These are phyloP conservation scores for Penicillium cataractarum DNA, from an alignment of 495 filamentous ascomycete species.

Conservation along the genomic window DNA sequence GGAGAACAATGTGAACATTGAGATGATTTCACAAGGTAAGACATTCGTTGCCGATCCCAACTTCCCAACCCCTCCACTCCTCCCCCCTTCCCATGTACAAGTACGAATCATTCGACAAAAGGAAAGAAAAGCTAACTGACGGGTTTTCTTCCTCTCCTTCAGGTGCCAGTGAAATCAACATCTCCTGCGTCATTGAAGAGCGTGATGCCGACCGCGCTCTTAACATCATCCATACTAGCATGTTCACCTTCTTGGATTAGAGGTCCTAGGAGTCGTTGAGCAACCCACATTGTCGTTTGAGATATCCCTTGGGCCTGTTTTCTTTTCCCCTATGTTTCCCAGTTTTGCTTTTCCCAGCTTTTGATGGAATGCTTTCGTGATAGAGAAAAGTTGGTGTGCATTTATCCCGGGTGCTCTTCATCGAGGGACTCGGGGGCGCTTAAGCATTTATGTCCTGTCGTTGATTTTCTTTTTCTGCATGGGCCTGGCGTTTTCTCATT, in stretches of 20 bases:
- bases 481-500: constrained; percentile 24
- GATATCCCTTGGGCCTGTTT: constrained; percentile 31
- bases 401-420: not conserved
- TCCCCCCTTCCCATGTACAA: constrained; percentile 7
- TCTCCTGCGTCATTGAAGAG: constrained; percentile 94
- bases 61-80: constrained; percentile 4
- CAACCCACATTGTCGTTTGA: constrained; percentile 28
- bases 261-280: constrained; percentile 5
- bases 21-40: constrained; percentile 96
- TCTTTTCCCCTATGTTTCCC: constrained; percentile 14
- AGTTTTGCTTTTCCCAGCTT: constrained; percentile 10
- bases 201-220: constrained; percentile 87
- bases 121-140: constrained; percentile 22
- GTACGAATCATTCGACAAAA: constrained; percentile 10
- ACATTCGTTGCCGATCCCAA: constrained; percentile 21
- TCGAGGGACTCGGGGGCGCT: constrained; percentile 5
- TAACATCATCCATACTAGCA: constrained; percentile 90
- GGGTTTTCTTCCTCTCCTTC: constrained; percentile 17
- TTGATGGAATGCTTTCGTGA: constrained; percentile 13
- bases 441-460: constrained; percentile 24
- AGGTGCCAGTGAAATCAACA: constrained; percentile 99
- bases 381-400: constrained; percentile 31
- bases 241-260: constrained; percentile 70
- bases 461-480: constrained; percentile 20
- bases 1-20: constrained; percentile 86